Percentiles rank a stretch among this genome's conserved stretches.
Evolutionary conservation across 352 stramenopile genomes (phyloP).

Genomic region (Aphanomyces stellatus): DNA sequence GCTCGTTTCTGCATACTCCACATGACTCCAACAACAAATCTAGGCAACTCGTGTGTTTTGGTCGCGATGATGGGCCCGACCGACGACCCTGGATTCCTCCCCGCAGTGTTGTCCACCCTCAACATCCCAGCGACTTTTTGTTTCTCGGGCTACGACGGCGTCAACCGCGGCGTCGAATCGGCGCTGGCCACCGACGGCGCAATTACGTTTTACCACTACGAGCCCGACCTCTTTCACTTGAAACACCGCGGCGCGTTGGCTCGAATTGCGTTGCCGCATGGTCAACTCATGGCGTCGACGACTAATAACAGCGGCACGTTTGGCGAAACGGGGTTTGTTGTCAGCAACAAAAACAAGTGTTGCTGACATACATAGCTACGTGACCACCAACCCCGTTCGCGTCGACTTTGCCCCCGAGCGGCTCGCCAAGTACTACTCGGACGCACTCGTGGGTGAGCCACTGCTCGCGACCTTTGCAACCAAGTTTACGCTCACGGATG

Average conservation of each 20-base stretch:
- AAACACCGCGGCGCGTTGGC: slow-evolving; percentile 29
- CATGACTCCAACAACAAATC: background rate
- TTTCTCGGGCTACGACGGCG: slow-evolving; percentile 36
- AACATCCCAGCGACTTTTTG: slow-evolving; percentile 53
- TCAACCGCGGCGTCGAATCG: slow-evolving; percentile 27
- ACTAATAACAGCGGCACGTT: slow-evolving; percentile 29
- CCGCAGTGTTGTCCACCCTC: slow-evolving; percentile 35
- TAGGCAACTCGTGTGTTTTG: slow-evolving; percentile 31
- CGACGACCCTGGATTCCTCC: slow-evolving; percentile 39
- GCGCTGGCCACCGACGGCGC: slow-evolving; percentile 19
- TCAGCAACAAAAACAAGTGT: too few species aligned
- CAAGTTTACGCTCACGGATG: slow-evolving; percentile 30
- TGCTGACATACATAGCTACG: too few species aligned
- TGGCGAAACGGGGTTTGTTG: slow-evolving; percentile 45
- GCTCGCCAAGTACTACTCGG: slow-evolving; percentile 31
- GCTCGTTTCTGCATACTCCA: too few species aligned
- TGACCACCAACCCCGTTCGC: slow-evolving; percentile 36
- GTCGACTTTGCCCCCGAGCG: slow-evolving; percentile 35
- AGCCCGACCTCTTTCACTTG: slow-evolving; percentile 43
- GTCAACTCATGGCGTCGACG: slow-evolving; percentile 23
- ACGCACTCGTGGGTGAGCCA: background rate
- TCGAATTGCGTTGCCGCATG: slow-evolving; percentile 28
- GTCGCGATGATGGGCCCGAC: slow-evolving; percentile 37
- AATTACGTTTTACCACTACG: slow-evolving; percentile 50
- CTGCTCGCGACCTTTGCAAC: slow-evolving; percentile 20